Conservation (phyloP, 345 rosid species). For the Abelmoschus esculentus region DNA sequence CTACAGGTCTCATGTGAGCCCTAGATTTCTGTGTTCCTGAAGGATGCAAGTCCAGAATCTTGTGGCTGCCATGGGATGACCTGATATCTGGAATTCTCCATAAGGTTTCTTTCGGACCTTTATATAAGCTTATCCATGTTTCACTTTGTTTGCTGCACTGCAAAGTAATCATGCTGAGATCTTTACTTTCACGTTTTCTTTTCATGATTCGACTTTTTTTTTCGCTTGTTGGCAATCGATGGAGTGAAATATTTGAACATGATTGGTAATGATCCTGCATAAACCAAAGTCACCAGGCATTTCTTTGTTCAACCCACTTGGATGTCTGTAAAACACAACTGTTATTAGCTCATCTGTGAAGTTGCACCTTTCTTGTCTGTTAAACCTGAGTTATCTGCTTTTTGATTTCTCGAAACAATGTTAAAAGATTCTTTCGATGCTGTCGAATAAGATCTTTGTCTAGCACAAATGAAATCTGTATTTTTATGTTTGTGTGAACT, state of each 20-base stretch:
- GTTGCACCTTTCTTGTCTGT: not conserved
- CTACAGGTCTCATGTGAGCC: constrained; percentile 22
- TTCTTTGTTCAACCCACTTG: not conserved
- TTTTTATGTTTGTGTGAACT: not conserved
- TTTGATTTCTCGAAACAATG: not conserved
- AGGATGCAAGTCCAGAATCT: constrained; percentile 19
- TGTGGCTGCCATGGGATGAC: constrained; percentile 24
- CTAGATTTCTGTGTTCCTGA: constrained; percentile 19
- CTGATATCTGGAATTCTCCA: constrained; percentile 13
- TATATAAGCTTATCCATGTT: constrained; percentile 13
- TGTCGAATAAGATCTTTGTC: not conserved
- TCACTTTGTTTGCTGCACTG: constrained; percentile 4
- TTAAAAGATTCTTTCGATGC: not conserved
- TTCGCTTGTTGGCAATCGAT: not conserved
- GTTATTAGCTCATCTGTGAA: not conserved
- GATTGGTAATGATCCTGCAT: constrained; percentile 1
- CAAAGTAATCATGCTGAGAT: constrained; percentile 1
- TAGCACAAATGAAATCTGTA: not conserved
- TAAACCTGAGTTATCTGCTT: not conserved
- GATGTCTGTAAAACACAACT: not conserved
- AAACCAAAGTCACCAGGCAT: not conserved
- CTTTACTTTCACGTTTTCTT: not conserved
- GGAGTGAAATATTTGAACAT: not conserved
- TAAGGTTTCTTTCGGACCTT: constrained; percentile 22
- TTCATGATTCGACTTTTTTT: not conserved